These are phyloP conservation scores for Mesembryanthemum crystallinum DNA, from an alignment of 148 eudicot genomes.

Conservation along the genomic window DNA sequence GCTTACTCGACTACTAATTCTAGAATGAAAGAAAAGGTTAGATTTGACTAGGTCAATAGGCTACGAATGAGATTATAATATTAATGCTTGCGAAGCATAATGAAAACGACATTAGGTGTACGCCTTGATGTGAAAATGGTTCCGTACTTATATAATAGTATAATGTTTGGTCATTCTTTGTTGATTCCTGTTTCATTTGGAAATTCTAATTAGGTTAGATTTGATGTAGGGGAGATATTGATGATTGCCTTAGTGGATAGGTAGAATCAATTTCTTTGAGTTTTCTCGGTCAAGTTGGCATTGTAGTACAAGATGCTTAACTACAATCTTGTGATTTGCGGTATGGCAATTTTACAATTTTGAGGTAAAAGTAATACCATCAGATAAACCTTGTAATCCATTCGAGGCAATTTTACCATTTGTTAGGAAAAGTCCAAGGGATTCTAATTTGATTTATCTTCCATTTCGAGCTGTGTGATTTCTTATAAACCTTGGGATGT, in stretches of 20 bases:
- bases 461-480: neutral
- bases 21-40: no score
- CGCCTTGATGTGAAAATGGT: neutral
- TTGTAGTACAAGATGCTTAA: neutral
- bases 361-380: neutral
- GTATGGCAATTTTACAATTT: neutral
- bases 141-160: neutral
- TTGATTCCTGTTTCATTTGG: neutral
- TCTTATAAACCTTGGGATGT: neutral
- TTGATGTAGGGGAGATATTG: neutral
- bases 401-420: no score
- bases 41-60: no score
- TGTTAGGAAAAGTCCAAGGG: no score
- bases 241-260: neutral
- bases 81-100: no score
- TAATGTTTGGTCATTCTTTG: neutral
- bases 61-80: no score
- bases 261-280: neutral
- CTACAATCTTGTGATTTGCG: neutral
- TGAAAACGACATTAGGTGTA: neutral
- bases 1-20: no score
- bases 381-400: no score
- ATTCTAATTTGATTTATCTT: no score
- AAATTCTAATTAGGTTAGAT: neutral
- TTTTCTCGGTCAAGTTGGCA: neutral